Percentiles rank a stretch among this genome's conserved stretches.
phyloP scores from a whole-genome alignment of 2,329 filamentous ascomycete genomes.

The Taxawa tesnikishii region DNA sequence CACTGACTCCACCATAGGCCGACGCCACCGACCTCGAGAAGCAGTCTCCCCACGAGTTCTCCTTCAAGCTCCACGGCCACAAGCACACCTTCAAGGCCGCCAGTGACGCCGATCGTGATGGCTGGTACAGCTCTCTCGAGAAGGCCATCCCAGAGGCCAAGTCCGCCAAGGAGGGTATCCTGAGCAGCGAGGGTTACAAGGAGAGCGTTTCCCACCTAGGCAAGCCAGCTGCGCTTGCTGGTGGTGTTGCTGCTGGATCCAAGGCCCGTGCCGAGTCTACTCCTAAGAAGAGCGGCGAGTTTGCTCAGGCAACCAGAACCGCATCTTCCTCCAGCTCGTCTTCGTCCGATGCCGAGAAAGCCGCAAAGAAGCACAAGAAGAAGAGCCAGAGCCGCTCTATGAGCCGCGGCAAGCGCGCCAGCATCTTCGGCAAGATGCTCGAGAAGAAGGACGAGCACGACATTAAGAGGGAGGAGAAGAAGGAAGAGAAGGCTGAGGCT shows the following conservation, averaged over 20 bases:
- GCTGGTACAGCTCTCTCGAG: slow-evolving; percentile 81
- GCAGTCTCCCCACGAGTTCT: slow-evolving; percentile 71
- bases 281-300: slow-evolving; percentile 20
- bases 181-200: slow-evolving; percentile 81
- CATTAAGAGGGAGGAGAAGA: slow-evolving; percentile 25
- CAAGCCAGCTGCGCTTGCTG: slow-evolving; percentile 26
- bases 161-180: slow-evolving; percentile 60
- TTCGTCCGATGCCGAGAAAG: slow-evolving; percentile 34
- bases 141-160: slow-evolving; percentile 75
- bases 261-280: not conserved
- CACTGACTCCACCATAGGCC: slow-evolving; percentile 39
- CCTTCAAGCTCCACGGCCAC: slow-evolving; percentile 71
- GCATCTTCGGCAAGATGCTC: slow-evolving; percentile 45
- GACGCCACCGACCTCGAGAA: slow-evolving; percentile 61
- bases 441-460: slow-evolving; percentile 48
- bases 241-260: slow-evolving; percentile 9
- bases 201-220: slow-evolving; percentile 58
- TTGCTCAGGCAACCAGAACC: slow-evolving; percentile 19
- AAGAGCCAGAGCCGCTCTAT: slow-evolving; percentile 48
- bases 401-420: slow-evolving; percentile 46
- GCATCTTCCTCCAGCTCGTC: slow-evolving; percentile 25
- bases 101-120: slow-evolving; percentile 66
- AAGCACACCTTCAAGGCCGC: slow-evolving; percentile 90
- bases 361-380: slow-evolving; percentile 23
- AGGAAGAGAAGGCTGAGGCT: slow-evolving; percentile 27